Base-by-base conservation (phyloP, 2,329 filamentous ascomycete genomes). In the Pseudogymnoascus sp. region DNA sequence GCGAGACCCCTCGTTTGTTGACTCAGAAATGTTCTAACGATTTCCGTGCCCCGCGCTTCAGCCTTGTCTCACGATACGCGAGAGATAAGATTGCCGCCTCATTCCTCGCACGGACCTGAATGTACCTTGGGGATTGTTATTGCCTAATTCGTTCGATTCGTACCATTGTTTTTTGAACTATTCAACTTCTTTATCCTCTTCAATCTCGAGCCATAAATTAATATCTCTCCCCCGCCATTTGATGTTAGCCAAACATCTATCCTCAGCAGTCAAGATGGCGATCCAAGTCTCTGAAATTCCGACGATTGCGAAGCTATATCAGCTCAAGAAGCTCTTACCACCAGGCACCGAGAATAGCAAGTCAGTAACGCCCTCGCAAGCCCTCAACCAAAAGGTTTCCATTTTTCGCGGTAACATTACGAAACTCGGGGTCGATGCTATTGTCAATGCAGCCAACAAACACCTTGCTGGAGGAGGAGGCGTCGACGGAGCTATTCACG, bases 361-460 rank as follows among this genome's bases (percentile, higher is more conserved):
- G 17, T 60, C 58, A 17, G 36, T 26, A 26, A 60, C 58, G 10
- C 36, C 58, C 13, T 40, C 37, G 17, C 72, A 79, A 61, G 67
- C 74, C 8, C 77, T 89, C 75, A 95, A 95, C 76, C 75, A 84
- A 71, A 85, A 83, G 65, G 80, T 97, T 68, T 84, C 83, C 50
- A 76, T 93, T 37, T 80, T 91, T 66, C 82, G 84, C 62, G 84
- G 84, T 67, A 91, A 96, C 73, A 95, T 97, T 73, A 97, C 92
- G 11, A 85, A 79, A 11, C 83, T 97, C 3, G 73, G 80, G 33
- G 81, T 92, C 50, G 90, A 92, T 70, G 88, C 88, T 65, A 94
- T 97, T 67, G 92, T 97, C 73, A 97, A 97, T 73, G 93, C 94
- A 0, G 93, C 94, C 47, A 97, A 97, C 73, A 76, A 75, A 8